Conservation (phyloP, 768 basidiomycete genomes). For the Cystobasidium tubakii region DNA sequence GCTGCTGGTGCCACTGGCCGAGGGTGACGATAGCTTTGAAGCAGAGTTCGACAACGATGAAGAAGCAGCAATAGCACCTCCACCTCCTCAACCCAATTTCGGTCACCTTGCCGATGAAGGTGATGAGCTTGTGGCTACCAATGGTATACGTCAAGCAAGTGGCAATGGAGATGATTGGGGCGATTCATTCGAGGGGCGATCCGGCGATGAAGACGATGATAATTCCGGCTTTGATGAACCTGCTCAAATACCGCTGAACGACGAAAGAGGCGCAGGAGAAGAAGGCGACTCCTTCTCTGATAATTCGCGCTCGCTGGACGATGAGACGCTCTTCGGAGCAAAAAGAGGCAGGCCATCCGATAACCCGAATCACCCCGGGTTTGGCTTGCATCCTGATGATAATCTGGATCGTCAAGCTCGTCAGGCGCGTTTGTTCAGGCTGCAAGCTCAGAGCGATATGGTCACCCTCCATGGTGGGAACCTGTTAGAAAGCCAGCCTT, state of each 20-base stretch:
- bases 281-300: constrained; percentile 22
- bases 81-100: constrained; percentile 55
- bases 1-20: constrained; percentile 49
- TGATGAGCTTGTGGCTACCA: constrained; percentile 45
- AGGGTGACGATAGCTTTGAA: constrained; percentile 56
- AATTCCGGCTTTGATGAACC: constrained; percentile 45
- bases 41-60: constrained; percentile 57
- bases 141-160: neutral
- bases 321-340: constrained; percentile 46
- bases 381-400: neutral
- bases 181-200: constrained; percentile 51
- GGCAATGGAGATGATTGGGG: constrained; percentile 53
- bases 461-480: constrained; percentile 44
- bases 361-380: neutral
- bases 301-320: constrained; percentile 38
- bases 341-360: neutral
- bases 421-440: constrained; percentile 38
- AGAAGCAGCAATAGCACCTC: constrained; percentile 51
- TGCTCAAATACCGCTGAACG: constrained; percentile 15
- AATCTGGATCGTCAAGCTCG: neutral
- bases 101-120: constrained; percentile 39
- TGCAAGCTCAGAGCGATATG: constrained; percentile 36
- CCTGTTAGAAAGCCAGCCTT: constrained; percentile 38
- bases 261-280: neutral
- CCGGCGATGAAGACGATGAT: constrained; percentile 50